Conservation (phyloP, 2,329 filamentous ascomycete genomes). For the Pseudogymnoascus sp. region DNA sequence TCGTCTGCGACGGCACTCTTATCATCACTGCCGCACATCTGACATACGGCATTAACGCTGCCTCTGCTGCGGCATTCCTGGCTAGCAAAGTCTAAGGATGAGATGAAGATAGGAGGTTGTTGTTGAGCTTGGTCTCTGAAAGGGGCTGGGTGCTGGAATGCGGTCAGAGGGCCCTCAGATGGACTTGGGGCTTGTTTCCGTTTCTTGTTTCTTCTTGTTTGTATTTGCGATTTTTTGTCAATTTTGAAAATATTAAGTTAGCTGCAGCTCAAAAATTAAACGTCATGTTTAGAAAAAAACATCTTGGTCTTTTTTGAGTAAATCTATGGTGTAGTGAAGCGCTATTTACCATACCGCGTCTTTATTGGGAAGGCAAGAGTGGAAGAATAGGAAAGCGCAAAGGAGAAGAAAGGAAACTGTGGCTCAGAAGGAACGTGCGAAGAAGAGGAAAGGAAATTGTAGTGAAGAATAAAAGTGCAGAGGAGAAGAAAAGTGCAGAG, state of each 20-base stretch:
- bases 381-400: background rate
- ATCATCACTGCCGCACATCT: conserved; percentile 33
- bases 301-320: background rate
- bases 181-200: background rate
- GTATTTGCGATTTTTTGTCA: background rate
- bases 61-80: conserved; percentile 31
- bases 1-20: conserved; percentile 40
- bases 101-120: background rate
- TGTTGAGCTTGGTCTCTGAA: background rate
- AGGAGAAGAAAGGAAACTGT: too few relatives aligned
- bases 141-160: background rate
- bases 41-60: conserved; percentile 30
- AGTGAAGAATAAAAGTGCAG: background rate
- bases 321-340: background rate
- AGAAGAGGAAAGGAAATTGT: too few relatives aligned
- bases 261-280: conserved; percentile 6
- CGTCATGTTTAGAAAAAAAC: background rate
- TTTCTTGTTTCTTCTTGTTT: background rate
- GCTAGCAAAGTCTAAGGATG: conserved; percentile 7
- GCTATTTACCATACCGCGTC: background rate
- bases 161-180: background rate
- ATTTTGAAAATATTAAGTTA: conserved; percentile 4
- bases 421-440: too few relatives aligned
- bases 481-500: background rate
- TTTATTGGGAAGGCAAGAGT: background rate